Evolutionary conservation across 495 filamentous ascomycete genomes (phyloP), one percentile per base, ranked within the genome.

Genomic region (Sordaria brevicollis): DNA sequence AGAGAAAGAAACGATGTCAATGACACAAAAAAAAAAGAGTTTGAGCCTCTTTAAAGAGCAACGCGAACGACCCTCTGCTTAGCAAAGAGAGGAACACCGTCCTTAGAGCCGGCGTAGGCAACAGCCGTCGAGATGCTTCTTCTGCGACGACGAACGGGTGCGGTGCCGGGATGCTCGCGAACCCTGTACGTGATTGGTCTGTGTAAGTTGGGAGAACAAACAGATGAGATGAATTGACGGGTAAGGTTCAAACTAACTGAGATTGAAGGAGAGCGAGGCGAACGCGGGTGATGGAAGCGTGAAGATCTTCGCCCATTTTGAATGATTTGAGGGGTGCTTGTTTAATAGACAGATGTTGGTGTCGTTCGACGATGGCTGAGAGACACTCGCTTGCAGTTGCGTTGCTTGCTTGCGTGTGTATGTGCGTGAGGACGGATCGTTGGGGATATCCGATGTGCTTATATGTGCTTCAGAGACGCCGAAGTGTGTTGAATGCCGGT

Each of bases 261-360:
- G 74, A 76, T 66, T 79, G 78, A 33, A 80, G 49, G 35, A 78
- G 66, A 25, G 77, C 77, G 67, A 80, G 73, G 69, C 78, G 78
- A 34, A 80, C 69, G 5, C 75, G 76, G 17, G 76, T 70, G 37
- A 80, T 66, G 62, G 76, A 69, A 49, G 73, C 68, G 71, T 77
- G 74, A 10, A 79, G 73, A 43, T 75, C 71, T 13, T 75, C 73
- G 65, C 70, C 71, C 71, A 73, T 76, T 67, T 67, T 72, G 66
- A 54, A 8, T 43, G 69, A 57, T 19, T 9, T 11, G 71, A 41
- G 29, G 35, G 70, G 65, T 31, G 21, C 31, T 31, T 62, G 11
- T 31, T 31, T 62, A 29, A 62, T 15, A 25, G 5, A 15, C 15
- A 6, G 11, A 29, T 62, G 13, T 8, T 31, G 49, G 21, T 62